Conservation (phyloP, 176 grass and related monocot genomes). For the Zea mays region Zm-B73-REFERENCE-NAM-5.0 NC_050097.1:221639001-221639500, state of each 20-base stretch:
- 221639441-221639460: constrained; percentile 86
- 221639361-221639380: constrained; percentile 29
- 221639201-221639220: constrained; percentile 40
- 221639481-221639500: constrained; percentile 66
- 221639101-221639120: constrained; percentile 85
- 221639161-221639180: not conserved
- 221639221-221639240: constrained; percentile 72
- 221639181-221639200: constrained; percentile 35
- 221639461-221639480: constrained; percentile 90
- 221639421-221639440: constrained; percentile 81
- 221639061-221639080: constrained; percentile 58
- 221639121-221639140: constrained; percentile 81
- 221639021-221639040: constrained; percentile 92
- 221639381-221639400: constrained; percentile 85
- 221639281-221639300: constrained; percentile 54
- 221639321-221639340: constrained; percentile 13
- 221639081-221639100: constrained; percentile 83
- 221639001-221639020: constrained; percentile 59
- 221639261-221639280: constrained; percentile 84
- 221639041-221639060: constrained; percentile 66
- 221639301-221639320: constrained; percentile 16
- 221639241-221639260: constrained; percentile 71
- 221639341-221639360: constrained; percentile 28
- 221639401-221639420: constrained; percentile 74
- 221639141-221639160: constrained; percentile 81